Evolutionary conservation across 164 flowering plant genomes (phyloP).

Genomic region (Saururus chinensis): DNA sequence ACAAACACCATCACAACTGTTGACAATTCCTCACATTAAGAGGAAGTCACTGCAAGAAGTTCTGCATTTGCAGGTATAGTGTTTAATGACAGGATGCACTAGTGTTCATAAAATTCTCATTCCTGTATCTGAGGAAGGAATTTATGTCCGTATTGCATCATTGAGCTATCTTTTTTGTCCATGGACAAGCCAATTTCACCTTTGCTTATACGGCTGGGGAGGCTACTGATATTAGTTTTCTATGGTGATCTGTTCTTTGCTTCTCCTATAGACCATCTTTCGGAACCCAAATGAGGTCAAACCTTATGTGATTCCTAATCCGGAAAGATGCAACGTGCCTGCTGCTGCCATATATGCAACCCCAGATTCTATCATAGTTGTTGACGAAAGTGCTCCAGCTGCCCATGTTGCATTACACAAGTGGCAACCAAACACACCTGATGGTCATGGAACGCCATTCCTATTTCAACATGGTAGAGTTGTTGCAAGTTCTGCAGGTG

Average conservation of each 20-base stretch:
- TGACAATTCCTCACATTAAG: slow-evolving; percentile 78
- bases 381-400: slow-evolving; percentile 84
- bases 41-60: slow-evolving; percentile 67
- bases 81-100: neutral
- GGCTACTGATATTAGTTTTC: neutral
- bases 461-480: slow-evolving; percentile 88
- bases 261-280: slow-evolving; percentile 66
- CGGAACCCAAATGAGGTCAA: slow-evolving; percentile 80
- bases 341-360: slow-evolving; percentile 85
- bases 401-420: slow-evolving; percentile 86
- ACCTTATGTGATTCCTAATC: slow-evolving; percentile 61
- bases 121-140: neutral
- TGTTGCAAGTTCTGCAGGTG: slow-evolving; percentile 44
- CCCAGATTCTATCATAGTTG: slow-evolving; percentile 68
- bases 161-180: neutral
- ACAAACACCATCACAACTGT: slow-evolving; percentile 96
- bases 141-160: neutral
- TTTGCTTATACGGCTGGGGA: neutral
- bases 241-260: neutral
- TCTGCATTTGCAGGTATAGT: slow-evolving; percentile 81
- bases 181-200: neutral
- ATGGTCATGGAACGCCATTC: slow-evolving; percentile 91
- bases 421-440: slow-evolving; percentile 99
- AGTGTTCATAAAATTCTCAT: neutral
- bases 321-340: slow-evolving; percentile 94